phyloP scores from a whole-genome alignment of 2,329 filamentous ascomycete genomes.

The Teratosphaeria nubilosa region DNA sequence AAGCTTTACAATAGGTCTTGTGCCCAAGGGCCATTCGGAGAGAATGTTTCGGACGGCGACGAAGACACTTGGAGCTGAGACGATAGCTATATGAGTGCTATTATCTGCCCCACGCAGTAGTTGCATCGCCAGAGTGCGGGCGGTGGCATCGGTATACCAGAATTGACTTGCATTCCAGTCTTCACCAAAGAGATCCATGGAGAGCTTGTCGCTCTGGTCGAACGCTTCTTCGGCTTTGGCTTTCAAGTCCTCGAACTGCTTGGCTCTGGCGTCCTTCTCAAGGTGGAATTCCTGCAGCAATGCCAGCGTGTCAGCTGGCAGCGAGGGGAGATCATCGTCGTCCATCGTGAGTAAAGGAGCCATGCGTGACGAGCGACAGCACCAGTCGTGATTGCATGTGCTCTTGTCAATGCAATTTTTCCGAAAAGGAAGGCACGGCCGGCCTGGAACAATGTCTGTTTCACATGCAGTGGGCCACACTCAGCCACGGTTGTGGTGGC shows the following conservation, averaged over 20 bases:
- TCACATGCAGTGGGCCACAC: too few relatives aligned
- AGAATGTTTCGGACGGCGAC: constrained; percentile 61
- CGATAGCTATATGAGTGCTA: constrained; percentile 53
- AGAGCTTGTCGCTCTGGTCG: constrained; percentile 31
- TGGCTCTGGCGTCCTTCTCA: constrained; percentile 57
- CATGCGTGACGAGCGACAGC: not conserved
- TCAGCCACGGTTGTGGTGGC: too few relatives aligned
- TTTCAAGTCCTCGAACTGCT: constrained; percentile 60
- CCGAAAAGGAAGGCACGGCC: not conserved
- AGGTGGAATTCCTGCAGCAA: constrained; percentile 65
- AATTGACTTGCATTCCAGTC: constrained; percentile 81
- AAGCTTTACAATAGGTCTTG: constrained; percentile 51
- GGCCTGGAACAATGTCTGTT: too few relatives aligned
- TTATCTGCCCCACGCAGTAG: constrained; percentile 52
- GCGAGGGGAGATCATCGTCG: constrained; percentile 27
- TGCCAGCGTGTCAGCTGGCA: constrained; percentile 56
- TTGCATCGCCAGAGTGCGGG: constrained; percentile 51
- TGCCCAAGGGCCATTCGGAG: constrained; percentile 11
- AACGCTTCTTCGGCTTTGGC: constrained; percentile 48
- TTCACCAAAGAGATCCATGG: constrained; percentile 64
- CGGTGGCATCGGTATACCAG: constrained; percentile 67
- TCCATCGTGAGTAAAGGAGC: not conserved
- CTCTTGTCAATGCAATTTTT: not conserved
- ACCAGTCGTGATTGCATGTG: not conserved
- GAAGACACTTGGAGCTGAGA: constrained; percentile 69